Conservation (phyloP, 2,329 filamentous ascomycete species). For the Emergomyces africanus region DNA sequence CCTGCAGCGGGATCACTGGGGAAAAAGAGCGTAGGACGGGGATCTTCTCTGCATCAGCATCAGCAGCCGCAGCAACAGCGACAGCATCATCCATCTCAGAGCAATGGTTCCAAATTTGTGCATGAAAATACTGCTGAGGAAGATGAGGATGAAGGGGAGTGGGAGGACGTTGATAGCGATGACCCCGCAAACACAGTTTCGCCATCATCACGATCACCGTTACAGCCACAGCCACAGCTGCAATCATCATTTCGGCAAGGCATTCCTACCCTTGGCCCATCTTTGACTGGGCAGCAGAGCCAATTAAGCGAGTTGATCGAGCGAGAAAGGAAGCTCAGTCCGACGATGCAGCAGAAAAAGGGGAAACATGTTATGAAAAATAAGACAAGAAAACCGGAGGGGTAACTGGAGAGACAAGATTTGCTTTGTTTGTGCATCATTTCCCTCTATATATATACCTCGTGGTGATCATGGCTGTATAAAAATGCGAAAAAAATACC, state of each 20-base stretch:
- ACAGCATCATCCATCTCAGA: too few relatives aligned
- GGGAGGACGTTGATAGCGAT: background rate
- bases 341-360: background rate
- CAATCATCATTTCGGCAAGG: background rate
- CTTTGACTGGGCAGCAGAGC: slow-evolving; percentile 12
- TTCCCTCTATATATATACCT: background rate
- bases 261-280: background rate
- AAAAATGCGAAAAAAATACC: too few relatives aligned
- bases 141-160: background rate
- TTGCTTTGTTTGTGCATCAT: too few relatives aligned
- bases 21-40: background rate
- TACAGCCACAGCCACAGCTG: background rate
- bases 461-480: background rate
- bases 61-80: too few relatives aligned
- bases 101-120: background rate
- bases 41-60: background rate
- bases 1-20: background rate
- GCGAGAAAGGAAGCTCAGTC: slow-evolving; percentile 6
- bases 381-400: too few relatives aligned
- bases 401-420: background rate
- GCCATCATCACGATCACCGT: background rate
- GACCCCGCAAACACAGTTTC: background rate
- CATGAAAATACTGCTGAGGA: background rate
- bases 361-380: background rate
- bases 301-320: slow-evolving; percentile 17